These are phyloP conservation scores for Trichoderma orchidacearum DNA, from an alignment of 495 filamentous ascomycete genomes.

Conservation along the genomic window DNA sequence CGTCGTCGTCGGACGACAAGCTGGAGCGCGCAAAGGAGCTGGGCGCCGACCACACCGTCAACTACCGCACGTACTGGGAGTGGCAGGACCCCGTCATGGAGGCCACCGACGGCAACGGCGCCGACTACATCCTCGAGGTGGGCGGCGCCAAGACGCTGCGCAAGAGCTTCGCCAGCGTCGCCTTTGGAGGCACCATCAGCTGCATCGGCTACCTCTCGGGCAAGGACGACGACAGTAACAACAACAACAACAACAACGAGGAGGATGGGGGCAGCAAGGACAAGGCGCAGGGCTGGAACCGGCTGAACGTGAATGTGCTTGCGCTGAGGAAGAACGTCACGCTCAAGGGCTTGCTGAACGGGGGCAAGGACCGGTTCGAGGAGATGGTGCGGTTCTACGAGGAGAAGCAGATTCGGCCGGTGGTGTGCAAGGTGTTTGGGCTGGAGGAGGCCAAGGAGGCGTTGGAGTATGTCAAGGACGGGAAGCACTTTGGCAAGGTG, in stretches of 20 bases:
- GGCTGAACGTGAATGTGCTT: constrained; percentile 23
- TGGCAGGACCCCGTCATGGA: constrained; percentile 28
- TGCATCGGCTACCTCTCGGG: constrained; percentile 30
- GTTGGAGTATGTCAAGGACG: constrained; percentile 28
- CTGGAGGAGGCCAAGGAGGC: constrained; percentile 25
- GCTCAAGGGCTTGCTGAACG: constrained; percentile 20
- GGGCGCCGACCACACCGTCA: constrained; percentile 29
- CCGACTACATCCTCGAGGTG: constrained; percentile 43
- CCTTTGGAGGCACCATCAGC: constrained; percentile 29
- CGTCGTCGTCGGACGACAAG: constrained; percentile 30
- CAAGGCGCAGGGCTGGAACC: background rate
- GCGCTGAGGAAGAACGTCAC: constrained; percentile 22
- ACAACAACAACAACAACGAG: background rate
- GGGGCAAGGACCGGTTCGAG: constrained; percentile 20
- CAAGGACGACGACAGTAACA: constrained; percentile 1
- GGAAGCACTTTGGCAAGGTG: constrained; percentile 33
- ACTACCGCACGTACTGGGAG: constrained; percentile 25
- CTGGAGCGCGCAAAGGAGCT: constrained; percentile 22
- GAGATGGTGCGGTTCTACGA: constrained; percentile 20
- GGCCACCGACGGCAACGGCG: constrained; percentile 39
- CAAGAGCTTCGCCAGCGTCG: constrained; percentile 24
- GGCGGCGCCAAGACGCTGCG: constrained; percentile 31
- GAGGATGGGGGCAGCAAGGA: background rate
- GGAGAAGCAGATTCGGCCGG: constrained; percentile 19
- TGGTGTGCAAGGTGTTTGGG: constrained; percentile 21